phyloP scores from a whole-genome alignment of 192 early-diverging fungal species.

The Rhizophlyctis rosea region DNA sequence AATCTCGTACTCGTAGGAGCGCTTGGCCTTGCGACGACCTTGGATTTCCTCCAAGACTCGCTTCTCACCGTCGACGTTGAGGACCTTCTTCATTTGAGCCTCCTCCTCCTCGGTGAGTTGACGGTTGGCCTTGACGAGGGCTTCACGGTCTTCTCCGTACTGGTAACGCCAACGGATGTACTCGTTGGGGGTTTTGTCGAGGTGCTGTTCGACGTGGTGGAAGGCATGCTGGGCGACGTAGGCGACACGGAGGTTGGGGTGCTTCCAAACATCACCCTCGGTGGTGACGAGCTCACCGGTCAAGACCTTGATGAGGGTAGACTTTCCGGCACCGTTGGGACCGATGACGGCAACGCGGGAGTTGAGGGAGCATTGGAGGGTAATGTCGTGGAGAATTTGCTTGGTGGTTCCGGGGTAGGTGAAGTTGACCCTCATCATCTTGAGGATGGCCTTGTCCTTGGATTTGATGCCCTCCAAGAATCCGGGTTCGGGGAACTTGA shows the following conservation, averaged over 20 bases:
- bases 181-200: slow-evolving; percentile 79
- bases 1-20: slow-evolving; percentile 79
- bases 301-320: slow-evolving; percentile 78
- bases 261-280: slow-evolving; percentile 70
- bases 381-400: slow-evolving; percentile 59
- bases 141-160: slow-evolving; percentile 74
- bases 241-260: slow-evolving; percentile 81
- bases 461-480: slow-evolving; percentile 76
- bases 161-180: slow-evolving; percentile 84
- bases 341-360: slow-evolving; percentile 81
- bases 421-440: slow-evolving; percentile 70
- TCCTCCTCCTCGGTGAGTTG: slow-evolving; percentile 65
- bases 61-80: slow-evolving; percentile 50
- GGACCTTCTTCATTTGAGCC: slow-evolving; percentile 41
- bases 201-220: slow-evolving; percentile 80
- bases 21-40: slow-evolving; percentile 74
- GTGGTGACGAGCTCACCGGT: slow-evolving; percentile 71
- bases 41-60: slow-evolving; percentile 59
- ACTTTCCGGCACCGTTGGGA: slow-evolving; percentile 84
- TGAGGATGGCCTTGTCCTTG: slow-evolving; percentile 75
- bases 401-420: slow-evolving; percentile 68
- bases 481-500: slow-evolving; percentile 75
- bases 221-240: slow-evolving; percentile 87
- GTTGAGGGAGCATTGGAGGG: slow-evolving; percentile 66
- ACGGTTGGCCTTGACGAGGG: slow-evolving; percentile 67